phyloP scores from a whole-genome alignment of 2,329 filamentous ascomycete genomes.

The Phyllosticta ampelicida region DNA sequence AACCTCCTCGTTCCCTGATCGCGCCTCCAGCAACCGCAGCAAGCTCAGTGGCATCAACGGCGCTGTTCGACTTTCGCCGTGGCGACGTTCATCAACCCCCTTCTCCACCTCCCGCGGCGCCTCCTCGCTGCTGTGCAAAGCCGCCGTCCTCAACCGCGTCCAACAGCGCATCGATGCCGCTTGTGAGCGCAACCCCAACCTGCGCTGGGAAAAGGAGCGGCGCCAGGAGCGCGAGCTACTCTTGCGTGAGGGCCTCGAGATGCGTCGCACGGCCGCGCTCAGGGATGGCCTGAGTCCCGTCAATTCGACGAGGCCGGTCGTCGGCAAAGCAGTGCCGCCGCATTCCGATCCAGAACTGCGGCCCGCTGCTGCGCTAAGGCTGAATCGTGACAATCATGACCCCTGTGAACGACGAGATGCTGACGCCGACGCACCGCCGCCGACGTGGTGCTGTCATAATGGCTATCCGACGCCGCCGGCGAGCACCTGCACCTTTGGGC shows the following conservation, averaged over 20 bases:
- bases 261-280: conserved; percentile 21
- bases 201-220: conserved; percentile 11
- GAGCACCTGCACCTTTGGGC: conserved; percentile 28
- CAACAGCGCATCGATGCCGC: conserved; percentile 25
- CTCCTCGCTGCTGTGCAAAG: conserved; percentile 48
- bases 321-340: neutral
- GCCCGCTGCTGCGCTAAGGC: neutral
- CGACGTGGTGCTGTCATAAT: conserved; percentile 12
- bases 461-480: conserved; percentile 25
- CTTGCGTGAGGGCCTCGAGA: conserved; percentile 22
- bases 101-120: conserved; percentile 15
- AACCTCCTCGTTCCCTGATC: conserved; percentile 55
- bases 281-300: neutral
- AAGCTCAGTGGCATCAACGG: conserved; percentile 23
- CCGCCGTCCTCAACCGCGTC: conserved; percentile 54
- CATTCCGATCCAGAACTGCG: neutral
- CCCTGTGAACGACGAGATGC: neutral
- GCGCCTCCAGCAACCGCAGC: conserved; percentile 15
- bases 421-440: neutral
- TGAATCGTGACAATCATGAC: neutral
- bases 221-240: conserved; percentile 14
- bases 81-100: conserved; percentile 38
- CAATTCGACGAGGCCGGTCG: conserved; percentile 5
- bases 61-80: conserved; percentile 48
- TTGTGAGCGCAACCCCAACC: conserved; percentile 18